These are phyloP conservation scores for Cercospora sp. DNA, from an alignment of 2,329 filamentous ascomycete species.

Conservation along the genomic window DNA sequence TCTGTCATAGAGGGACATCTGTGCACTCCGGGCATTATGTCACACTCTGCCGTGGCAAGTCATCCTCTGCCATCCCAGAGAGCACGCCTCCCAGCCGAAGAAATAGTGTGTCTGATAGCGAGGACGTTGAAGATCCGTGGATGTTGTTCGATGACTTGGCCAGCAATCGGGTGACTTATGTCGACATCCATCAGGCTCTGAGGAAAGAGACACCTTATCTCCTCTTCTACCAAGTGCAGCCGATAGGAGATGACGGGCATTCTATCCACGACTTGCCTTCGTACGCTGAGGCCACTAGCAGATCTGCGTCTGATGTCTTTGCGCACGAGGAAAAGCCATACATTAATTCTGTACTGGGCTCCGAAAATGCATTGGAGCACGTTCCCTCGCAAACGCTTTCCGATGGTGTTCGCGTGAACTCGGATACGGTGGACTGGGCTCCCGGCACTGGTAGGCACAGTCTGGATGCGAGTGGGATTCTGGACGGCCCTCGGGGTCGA, in stretches of 20 bases:
- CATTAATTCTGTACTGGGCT: conserved; percentile 23
- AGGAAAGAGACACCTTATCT: conserved; percentile 90
- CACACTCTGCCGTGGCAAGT: conserved; percentile 75
- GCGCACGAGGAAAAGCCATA: conserved; percentile 32
- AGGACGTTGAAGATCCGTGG: conserved; percentile 76
- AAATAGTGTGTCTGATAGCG: conserved; percentile 33
- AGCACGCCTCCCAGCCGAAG: conserved; percentile 42
- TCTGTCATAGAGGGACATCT: conserved; percentile 86
- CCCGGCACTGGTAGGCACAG: conserved; percentile 29
- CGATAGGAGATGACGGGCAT: conserved; percentile 69
- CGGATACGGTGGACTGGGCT: conserved; percentile 27
- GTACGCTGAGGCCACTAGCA: conserved; percentile 44
- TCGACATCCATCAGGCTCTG: conserved; percentile 76
- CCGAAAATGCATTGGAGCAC: conserved; percentile 25
- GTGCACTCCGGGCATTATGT: conserved; percentile 91
- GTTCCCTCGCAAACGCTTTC: conserved; percentile 19
- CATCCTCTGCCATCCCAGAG: conserved; percentile 44
- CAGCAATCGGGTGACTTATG: conserved; percentile 67
- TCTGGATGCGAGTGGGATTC: conserved; percentile 33
- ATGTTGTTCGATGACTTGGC: conserved; percentile 89
- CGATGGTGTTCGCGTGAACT: conserved; percentile 15
- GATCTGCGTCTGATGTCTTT: conserved; percentile 31
- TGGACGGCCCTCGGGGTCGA: conserved; percentile 35
- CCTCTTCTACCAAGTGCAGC: conserved; percentile 91
- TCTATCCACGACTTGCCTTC: conserved; percentile 41